These are phyloP conservation scores for Grosmannia huntii DNA, from an alignment of 2,329 filamentous ascomycete species.

Conservation along the genomic window DNA sequence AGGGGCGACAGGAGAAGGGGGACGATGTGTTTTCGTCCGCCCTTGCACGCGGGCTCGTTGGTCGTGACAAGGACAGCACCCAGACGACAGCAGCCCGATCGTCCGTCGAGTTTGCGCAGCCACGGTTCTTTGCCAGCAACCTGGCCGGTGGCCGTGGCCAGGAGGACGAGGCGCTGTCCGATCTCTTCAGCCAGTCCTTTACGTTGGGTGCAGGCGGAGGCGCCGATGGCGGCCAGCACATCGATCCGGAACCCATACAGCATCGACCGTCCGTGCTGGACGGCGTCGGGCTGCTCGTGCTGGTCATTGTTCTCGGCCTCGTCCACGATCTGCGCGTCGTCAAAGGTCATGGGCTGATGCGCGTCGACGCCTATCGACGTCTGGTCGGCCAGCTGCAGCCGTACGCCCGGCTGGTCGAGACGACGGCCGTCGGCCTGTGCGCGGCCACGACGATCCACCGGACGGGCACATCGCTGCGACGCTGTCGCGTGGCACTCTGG, in stretches of 20 bases:
- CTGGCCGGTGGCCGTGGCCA: neutral
- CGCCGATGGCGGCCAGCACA: neutral
- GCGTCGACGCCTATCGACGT: neutral
- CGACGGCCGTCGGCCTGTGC: constrained; percentile 6
- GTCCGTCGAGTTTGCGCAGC: constrained; percentile 27
- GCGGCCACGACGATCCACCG: constrained; percentile 4
- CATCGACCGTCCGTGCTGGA: neutral
- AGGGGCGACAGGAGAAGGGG: neutral
- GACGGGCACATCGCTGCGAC: constrained; percentile 3
- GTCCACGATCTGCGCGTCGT: neutral
- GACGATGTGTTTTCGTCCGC: neutral
- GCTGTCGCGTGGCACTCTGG: neutral
- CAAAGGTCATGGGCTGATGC: neutral
- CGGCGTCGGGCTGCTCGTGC: neutral
- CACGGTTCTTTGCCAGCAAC: constrained; percentile 44
- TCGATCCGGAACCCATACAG: neutral
- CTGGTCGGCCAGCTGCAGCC: constrained; percentile 1
- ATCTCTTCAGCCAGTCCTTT: constrained; percentile 31
- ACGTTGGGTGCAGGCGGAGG: constrained; percentile 24
- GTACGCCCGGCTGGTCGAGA: constrained; percentile 5
- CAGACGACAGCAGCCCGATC: neutral
- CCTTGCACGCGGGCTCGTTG: neutral
- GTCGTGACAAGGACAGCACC: neutral
- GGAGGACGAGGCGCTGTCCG: constrained; percentile 29
- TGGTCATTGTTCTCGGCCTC: neutral